Conservation (phyloP, 306 rosid genomes). For the Castanea crenata region DNA sequence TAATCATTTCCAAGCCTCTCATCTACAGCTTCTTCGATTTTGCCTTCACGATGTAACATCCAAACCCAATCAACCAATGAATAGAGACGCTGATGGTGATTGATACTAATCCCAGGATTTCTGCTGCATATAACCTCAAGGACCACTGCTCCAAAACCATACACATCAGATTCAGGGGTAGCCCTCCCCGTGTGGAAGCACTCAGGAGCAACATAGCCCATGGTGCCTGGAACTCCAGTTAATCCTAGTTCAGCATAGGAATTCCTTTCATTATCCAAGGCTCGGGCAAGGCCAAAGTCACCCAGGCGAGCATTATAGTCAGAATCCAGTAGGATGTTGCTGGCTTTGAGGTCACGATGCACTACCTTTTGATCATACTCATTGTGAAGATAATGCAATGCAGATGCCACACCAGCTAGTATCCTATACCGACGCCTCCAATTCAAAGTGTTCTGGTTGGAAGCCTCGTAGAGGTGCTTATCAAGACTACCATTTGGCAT, state of each 20-base stretch:
- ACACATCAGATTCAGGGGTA: constrained; percentile 52
- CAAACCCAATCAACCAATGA: constrained; percentile 57
- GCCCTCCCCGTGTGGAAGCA: constrained; percentile 58
- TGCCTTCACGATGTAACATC: constrained; percentile 41
- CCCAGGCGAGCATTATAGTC: constrained; percentile 51
- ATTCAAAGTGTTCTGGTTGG: constrained; percentile 18
- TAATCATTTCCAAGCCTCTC: constrained; percentile 18
- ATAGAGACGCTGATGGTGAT: constrained; percentile 7
- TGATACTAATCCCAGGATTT: constrained; percentile 28
- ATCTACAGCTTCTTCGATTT: constrained; percentile 38
- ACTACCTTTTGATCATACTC: constrained; percentile 47
- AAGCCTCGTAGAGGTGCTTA: constrained; percentile 33
- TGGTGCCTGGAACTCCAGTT: constrained; percentile 44
- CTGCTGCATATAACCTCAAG: constrained; percentile 45
- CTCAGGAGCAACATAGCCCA: constrained; percentile 57
- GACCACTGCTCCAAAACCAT: constrained; percentile 52
- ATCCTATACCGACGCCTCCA: constrained; percentile 42
- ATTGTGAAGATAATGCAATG: constrained; percentile 48
- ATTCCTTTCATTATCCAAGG: constrained; percentile 47
- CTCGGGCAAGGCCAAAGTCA: constrained; percentile 55
- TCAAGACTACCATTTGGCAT: constrained; percentile 55
- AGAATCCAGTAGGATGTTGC: constrained; percentile 40
- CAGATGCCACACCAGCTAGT: constrained; percentile 48
- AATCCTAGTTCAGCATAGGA: constrained; percentile 45
- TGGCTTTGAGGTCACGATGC: constrained; percentile 51